Base-by-base conservation (phyloP, 2,329 filamentous ascomycete species). In the Fusarium xylarioides region DNA sequence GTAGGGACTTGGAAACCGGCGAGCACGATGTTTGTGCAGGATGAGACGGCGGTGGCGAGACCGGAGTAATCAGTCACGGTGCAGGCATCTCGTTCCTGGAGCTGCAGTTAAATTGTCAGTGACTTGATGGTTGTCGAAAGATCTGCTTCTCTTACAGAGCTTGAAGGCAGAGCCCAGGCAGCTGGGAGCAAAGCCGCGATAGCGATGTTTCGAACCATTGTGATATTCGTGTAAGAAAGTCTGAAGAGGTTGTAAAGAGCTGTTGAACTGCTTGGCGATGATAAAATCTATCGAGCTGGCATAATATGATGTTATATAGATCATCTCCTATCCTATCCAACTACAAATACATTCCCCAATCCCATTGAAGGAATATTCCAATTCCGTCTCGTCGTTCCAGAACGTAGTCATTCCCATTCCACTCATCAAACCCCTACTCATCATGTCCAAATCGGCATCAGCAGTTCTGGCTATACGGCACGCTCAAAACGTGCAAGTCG, bases 21-120 rank as follows among this genome's bases (percentile, higher is more conserved):
- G 37, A 72, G 46, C 15, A 68, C 37, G 16, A 72, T 70, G 7
- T 68, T 72, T 15, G 59, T 38, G 46, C 70, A 72, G 14, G 49
- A 53, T 16, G 49, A 26, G 23, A 53, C 32, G 0, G 49, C 49
- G 12, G 23, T 53, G 0, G 49, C 49, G 23, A 53, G 49, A 23
- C 49, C 49, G 3, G 49, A 53, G 23, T 53, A 53, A 18, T 37
- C 32, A 37, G 18, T 53, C 9, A 53, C 49, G 4, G 23, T 37
- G 12, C 49, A 53, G 4, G 18, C 12, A 11, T 53, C 49, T 37
- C 49, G n/a, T 15, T 52, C 16, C 49, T 52, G 12, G 6, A 52
- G 8, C 47, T 52, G 8, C 0, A 19, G 7, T 52, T 8, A 2
- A 3, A 8, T 9, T 8, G 2, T 35, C 19, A 52, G 30, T 35